Conservation (phyloP, 257 asterid species). For the Hygrophila difformis region DNA sequence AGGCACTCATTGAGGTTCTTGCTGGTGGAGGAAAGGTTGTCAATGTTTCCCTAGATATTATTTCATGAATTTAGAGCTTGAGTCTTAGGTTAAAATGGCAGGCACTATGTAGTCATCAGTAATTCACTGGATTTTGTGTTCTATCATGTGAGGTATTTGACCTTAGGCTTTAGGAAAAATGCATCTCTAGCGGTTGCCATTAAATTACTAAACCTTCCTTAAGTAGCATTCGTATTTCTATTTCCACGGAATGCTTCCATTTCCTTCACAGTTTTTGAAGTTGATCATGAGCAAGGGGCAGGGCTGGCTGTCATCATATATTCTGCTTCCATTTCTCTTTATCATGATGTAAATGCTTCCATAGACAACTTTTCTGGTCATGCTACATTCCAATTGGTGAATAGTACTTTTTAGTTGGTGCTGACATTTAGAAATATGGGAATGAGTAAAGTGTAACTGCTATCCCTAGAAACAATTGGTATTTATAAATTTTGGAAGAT, state of each 20-base stretch:
- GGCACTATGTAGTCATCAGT: not conserved
- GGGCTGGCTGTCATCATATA: not conserved
- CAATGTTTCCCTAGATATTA: constrained; percentile 13
- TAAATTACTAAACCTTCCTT: constrained; percentile 1
- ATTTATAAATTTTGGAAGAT: constrained; percentile 4
- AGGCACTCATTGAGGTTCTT: constrained; percentile 68
- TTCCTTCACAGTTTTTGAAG: not conserved
- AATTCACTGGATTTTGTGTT: not conserved
- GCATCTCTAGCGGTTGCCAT: not conserved
- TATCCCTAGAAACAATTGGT: constrained; percentile 6
- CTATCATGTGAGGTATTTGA: constrained; percentile 8
- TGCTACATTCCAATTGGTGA: constrained; percentile 2
- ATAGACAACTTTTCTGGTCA: not conserved
- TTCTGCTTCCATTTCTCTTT: constrained; percentile 2
- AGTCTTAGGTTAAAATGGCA: constrained; percentile 8
- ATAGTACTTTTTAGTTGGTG: constrained; percentile 3
- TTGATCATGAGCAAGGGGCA: constrained; percentile 9
- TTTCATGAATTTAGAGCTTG: constrained; percentile 5
- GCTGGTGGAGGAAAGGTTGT: constrained; percentile 98
- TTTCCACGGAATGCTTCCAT: constrained; percentile 7
- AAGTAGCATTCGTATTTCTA: constrained; percentile 6
- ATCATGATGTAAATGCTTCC: constrained; percentile 6
- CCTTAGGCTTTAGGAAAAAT: constrained; percentile 5
- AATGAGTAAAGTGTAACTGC: not conserved
- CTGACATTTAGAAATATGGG: constrained; percentile 10